Percentiles rank a stretch among this genome's conserved stretches.
Evolutionary conservation across 2,329 filamentous ascomycete species (phyloP).

Genomic region (Fusarium sp.): DNA sequence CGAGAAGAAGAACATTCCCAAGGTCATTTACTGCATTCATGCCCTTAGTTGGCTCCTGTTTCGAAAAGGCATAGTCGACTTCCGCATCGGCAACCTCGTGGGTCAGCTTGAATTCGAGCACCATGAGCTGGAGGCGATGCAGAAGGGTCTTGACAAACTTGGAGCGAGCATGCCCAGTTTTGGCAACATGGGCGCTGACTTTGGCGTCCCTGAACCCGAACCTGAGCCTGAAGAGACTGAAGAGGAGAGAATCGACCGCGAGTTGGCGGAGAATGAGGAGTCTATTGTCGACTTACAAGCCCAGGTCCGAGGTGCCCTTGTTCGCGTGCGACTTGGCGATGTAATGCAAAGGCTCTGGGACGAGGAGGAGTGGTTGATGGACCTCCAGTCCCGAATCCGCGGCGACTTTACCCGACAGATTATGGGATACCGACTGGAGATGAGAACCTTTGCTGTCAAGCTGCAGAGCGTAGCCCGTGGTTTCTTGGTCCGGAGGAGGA

Average conservation of each 20-base stretch:
- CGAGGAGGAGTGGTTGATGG: slow-evolving; percentile 79
- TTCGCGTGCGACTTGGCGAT: slow-evolving; percentile 80
- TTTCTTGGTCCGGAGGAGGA: slow-evolving; percentile 74
- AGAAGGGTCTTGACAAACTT: slow-evolving; percentile 95
- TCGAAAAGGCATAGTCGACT: slow-evolving; percentile 93
- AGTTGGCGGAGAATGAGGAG: slow-evolving; percentile 80
- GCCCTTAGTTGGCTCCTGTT: slow-evolving; percentile 97
- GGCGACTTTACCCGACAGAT: slow-evolving; percentile 91
- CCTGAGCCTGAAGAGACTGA: slow-evolving; percentile 88
- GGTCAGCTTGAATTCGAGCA: slow-evolving; percentile 98
- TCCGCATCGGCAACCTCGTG: slow-evolving; percentile 95
- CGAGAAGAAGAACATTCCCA: slow-evolving; percentile 99
- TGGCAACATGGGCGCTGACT: slow-evolving; percentile 95
- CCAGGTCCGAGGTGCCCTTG: slow-evolving; percentile 83
- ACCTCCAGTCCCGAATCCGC: slow-evolving; percentile 87
- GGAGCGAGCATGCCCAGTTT: slow-evolving; percentile 98
- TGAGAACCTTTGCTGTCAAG: slow-evolving; percentile 82
- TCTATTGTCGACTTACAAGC: slow-evolving; percentile 84
- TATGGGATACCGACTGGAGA: slow-evolving; percentile 82
- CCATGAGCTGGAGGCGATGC: slow-evolving; percentile 95
- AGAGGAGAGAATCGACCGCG: slow-evolving; percentile 86
- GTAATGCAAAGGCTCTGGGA: slow-evolving; percentile 94
- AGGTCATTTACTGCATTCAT: slow-evolving; percentile 99
- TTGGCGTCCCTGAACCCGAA: slow-evolving; percentile 80
- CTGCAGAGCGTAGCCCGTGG: slow-evolving; percentile 86